Evolutionary conservation across 768 basidiomycete species (phyloP).

Genomic region (Exidia glandulosa): DNA sequence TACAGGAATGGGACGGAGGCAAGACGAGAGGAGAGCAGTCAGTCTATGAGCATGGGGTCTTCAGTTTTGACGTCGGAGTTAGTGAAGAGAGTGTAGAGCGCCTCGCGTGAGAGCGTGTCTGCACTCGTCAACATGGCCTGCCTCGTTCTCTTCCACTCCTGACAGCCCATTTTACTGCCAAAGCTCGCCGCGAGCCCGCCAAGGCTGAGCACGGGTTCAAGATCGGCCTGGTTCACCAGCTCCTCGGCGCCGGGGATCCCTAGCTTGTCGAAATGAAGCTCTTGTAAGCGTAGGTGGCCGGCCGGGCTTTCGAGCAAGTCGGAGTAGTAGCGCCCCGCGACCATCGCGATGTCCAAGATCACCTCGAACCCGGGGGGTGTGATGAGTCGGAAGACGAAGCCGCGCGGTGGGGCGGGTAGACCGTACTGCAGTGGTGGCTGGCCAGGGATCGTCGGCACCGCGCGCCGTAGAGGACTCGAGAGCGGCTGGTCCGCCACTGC

Average conservation of each 20-base stretch:
- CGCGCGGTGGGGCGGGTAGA: slow-evolving; percentile 54
- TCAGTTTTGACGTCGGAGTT: not conserved
- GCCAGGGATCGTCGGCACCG: slow-evolving; percentile 1
- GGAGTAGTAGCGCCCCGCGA: slow-evolving; percentile 78
- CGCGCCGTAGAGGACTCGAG: slow-evolving; percentile 4
- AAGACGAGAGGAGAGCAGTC: not conserved
- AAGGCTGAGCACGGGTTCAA: not conserved
- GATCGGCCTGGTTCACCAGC: no score
- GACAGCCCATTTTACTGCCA: not conserved
- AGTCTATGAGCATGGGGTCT: not conserved
- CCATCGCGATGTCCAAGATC: slow-evolving; percentile 54
- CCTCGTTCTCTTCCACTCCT: not conserved
- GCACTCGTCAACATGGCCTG: not conserved
- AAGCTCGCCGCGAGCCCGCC: not conserved
- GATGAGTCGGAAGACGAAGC: slow-evolving; percentile 61
- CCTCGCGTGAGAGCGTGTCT: not conserved
- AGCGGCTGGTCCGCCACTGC: not conserved
- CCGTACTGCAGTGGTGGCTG: slow-evolving; percentile 14
- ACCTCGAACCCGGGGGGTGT: slow-evolving; percentile 50
- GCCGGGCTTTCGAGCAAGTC: slow-evolving; percentile 30
- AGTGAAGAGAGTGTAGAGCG: not conserved
- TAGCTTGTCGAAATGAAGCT: not conserved
- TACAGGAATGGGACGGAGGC: not conserved
- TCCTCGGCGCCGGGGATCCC: no score
- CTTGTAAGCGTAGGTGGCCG: not conserved